Conservation (phyloP, 257 asterid species). For the Salvia rosmarinus region DNA sequence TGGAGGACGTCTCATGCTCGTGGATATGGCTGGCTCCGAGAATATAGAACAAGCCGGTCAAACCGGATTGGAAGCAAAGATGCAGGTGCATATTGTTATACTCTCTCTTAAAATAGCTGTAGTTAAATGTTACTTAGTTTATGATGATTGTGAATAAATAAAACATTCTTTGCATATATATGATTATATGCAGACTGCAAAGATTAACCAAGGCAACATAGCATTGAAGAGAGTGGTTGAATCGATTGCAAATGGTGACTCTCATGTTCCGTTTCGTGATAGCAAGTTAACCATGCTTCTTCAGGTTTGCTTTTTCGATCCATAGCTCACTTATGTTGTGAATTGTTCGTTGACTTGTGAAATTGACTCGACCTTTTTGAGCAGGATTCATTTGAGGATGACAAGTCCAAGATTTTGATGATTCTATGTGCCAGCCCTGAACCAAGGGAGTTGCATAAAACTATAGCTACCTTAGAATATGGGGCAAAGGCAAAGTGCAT, state of each 20-base stretch:
- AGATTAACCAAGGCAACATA: conserved; percentile 89
- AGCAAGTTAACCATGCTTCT: conserved; percentile 99
- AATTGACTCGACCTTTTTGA: conserved; percentile 16
- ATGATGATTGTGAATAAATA: conserved; percentile 41
- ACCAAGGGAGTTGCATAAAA: conserved; percentile 88
- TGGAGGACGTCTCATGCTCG: conserved; percentile 95
- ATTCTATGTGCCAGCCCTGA: conserved; percentile 95
- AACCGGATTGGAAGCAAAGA: conserved; percentile 82
- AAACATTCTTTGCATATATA: background rate
- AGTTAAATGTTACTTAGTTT: background rate
- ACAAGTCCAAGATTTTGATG: conserved; percentile 89
- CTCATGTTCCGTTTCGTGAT: conserved; percentile 96
- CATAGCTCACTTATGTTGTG: background rate
- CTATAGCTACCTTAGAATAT: conserved; percentile 86
- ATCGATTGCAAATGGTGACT: conserved; percentile 94
- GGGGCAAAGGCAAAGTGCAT: conserved; percentile 98
- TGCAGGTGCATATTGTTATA: conserved; percentile 67
- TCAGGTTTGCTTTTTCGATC: conserved; percentile 57
- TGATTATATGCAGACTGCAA: conserved; percentile 81
- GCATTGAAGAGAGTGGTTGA: conserved; percentile 94
- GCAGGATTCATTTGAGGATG: conserved; percentile 96
- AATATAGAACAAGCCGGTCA: conserved; percentile 98
- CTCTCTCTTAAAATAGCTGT: background rate
- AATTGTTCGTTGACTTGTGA: conserved; percentile 8
- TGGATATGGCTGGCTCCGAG: conserved; percentile 99